A percentile compares a stretch with the other conserved stretches of the same genome.
These are phyloP conservation scores for Colletotrichum sp. DNA, from an alignment of 2,329 filamentous ascomycete genomes.

Conservation along the genomic window DNA sequence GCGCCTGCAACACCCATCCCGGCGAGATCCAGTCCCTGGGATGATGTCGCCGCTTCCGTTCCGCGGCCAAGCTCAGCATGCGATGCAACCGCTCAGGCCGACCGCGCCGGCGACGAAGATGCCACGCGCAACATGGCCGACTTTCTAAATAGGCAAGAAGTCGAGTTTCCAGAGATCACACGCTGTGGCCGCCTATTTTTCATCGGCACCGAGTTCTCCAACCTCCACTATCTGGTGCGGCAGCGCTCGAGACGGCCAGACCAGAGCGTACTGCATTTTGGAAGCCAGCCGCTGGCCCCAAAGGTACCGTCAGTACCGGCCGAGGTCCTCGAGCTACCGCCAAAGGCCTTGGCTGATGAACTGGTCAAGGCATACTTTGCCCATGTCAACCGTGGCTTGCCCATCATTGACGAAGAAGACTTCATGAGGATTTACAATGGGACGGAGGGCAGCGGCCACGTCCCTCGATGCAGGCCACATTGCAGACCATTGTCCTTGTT, in stretches of 20 bases:
- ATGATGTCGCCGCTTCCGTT: background rate
- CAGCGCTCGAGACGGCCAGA: constrained; percentile 38
- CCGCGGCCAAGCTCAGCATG: background rate
- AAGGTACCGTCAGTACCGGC: constrained; percentile 45
- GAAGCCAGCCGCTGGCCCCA: constrained; percentile 36
- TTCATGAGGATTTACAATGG: constrained; percentile 58
- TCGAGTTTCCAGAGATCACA: constrained; percentile 49
- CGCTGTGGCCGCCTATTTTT: constrained; percentile 54
- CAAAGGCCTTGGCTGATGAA: constrained; percentile 51
- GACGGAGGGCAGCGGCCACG: constrained; percentile 32
- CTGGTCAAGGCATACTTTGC: constrained; percentile 56
- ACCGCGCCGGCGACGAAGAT: constrained; percentile 36
- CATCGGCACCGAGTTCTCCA: constrained; percentile 60
- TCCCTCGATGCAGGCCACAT: constrained; percentile 26
- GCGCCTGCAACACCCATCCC: constrained; percentile 24
- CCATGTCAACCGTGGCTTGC: constrained; percentile 55
- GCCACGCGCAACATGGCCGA: constrained; percentile 53
- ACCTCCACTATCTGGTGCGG: constrained; percentile 58
- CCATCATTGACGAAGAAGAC: constrained; percentile 54
- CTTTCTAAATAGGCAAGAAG: constrained; percentile 53
- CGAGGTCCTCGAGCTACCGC: constrained; percentile 54
- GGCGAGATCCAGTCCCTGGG: constrained; percentile 3
- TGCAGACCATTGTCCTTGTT: constrained; percentile 46
- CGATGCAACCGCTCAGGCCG: background rate
- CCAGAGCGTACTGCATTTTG: constrained; percentile 36